A percentile compares a stretch with the other conserved stretches of the same genome.
These are phyloP conservation scores for Calonectria pseudoturangicola DNA, from an alignment of 2,329 filamentous ascomycete species.

Conservation along the genomic window DNA sequence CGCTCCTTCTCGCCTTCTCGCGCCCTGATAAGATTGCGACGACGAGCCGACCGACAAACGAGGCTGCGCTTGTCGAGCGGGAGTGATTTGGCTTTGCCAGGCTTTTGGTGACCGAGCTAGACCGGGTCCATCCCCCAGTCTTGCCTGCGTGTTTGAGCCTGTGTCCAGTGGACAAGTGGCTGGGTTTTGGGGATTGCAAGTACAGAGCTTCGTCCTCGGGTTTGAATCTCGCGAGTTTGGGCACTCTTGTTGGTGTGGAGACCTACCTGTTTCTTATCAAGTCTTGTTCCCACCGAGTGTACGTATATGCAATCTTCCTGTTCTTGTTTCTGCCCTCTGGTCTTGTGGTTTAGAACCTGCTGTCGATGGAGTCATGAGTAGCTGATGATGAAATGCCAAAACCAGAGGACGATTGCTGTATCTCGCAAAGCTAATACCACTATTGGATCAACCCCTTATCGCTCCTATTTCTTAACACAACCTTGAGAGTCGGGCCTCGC, in stretches of 20 bases:
- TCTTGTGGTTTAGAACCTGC: conserved; percentile 39
- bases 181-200: conserved; percentile 64
- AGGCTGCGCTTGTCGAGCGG: conserved; percentile 41
- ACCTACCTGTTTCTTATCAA: conserved; percentile 38
- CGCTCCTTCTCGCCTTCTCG: conserved; percentile 3
- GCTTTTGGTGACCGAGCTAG: conserved; percentile 42
- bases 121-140: conserved; percentile 42
- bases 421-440: conserved; percentile 55
- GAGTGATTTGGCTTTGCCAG: conserved; percentile 48
- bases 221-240: conserved; percentile 56
- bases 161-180: conserved; percentile 43
- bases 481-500: conserved; percentile 45
- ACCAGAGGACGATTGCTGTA: conserved; percentile 53
- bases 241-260: conserved; percentile 47
- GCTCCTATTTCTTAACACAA: conserved; percentile 35
- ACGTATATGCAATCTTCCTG: conserved; percentile 71
- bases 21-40: conserved; percentile 39
- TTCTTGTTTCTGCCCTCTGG: conserved; percentile 53
- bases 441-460: conserved; percentile 42
- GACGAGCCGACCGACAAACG: conserved; percentile 34
- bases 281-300: conserved; percentile 66
- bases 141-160: conserved; percentile 49
- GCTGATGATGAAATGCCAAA: conserved; percentile 53
- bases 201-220: conserved; percentile 79
- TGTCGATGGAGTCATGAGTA: conserved; percentile 48